Evolutionary conservation across 1,284 basidiomycete species (phyloP).

Genomic region (Ustilago loliicola): DNA sequence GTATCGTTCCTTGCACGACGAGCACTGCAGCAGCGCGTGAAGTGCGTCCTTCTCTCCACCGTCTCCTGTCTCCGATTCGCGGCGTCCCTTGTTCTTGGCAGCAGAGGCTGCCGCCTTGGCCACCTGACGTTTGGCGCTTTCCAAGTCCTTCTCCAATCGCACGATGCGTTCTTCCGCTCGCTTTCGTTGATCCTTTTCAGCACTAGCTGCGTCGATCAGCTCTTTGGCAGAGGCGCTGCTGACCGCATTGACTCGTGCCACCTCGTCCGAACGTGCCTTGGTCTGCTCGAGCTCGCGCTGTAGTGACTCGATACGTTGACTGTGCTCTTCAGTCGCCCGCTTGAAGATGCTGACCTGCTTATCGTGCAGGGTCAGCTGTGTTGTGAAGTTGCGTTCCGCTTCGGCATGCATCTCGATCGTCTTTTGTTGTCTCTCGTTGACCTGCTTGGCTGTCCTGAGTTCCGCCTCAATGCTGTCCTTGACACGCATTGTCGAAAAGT

Average conservation of each 20-base stretch:
- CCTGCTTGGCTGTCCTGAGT: constrained; percentile 78
- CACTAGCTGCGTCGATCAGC: constrained; percentile 43
- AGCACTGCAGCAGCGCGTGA: constrained; percentile 89
- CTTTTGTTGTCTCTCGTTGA: constrained; percentile 83
- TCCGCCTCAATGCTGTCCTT: constrained; percentile 87
- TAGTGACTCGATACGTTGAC: constrained; percentile 64
- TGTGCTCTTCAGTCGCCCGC: constrained; percentile 56
- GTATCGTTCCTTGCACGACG: constrained; percentile 86
- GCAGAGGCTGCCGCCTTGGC: constrained; percentile 57
- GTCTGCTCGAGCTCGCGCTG: constrained; percentile 67
- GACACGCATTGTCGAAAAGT: constrained; percentile 87
- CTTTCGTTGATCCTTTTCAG: constrained; percentile 46
- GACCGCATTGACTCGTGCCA: constrained; percentile 27
- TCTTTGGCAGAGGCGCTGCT: constrained; percentile 58
- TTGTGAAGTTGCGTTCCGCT: constrained; percentile 76
- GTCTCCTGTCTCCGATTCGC: constrained; percentile 40
- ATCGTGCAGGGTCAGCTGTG: constrained; percentile 77
- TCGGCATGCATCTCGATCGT: constrained; percentile 80
- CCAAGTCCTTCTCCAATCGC: constrained; percentile 59
- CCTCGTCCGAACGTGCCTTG: constrained; percentile 44
- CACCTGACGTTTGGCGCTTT: constrained; percentile 54
- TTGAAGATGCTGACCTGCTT: constrained; percentile 72
- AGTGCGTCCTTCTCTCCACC: constrained; percentile 74
- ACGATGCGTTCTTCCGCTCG: constrained; percentile 55
- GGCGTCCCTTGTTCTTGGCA: constrained; percentile 61